Evolutionary conservation across 768 basidiomycete species (phyloP).

Genomic region (Lactarius vividus): DNA sequence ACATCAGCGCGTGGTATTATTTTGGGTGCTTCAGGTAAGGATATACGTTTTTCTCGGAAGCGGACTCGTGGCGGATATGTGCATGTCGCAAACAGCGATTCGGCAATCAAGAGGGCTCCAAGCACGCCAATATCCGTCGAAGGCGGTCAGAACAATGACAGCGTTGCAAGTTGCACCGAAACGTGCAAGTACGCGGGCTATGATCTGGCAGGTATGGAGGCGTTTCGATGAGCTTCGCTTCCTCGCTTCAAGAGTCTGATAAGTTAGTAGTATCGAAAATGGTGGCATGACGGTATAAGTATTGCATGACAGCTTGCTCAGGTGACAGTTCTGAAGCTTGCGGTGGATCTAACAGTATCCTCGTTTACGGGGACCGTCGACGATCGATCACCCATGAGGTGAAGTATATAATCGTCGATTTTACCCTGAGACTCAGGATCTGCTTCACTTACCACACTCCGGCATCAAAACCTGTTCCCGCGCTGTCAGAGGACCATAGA

Average conservation of each 20-base stretch:
- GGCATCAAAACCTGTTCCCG: too few relatives aligned
- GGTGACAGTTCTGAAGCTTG: conserved; percentile 66
- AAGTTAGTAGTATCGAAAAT: conserved; percentile 43
- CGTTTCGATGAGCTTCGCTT: conserved; percentile 35
- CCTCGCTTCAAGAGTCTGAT: conserved; percentile 42
- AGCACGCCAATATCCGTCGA: conserved; percentile 32
- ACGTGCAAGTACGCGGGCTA: conserved; percentile 57
- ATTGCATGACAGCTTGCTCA: conserved; percentile 64
- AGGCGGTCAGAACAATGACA: conserved; percentile 42
- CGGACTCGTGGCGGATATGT: conserved; percentile 9
- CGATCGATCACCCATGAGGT: too few relatives aligned
- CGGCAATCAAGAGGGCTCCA: conserved; percentile 35
- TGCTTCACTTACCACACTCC: background rate
- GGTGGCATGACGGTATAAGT: conserved; percentile 45
- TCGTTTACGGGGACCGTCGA: conserved; percentile 41
- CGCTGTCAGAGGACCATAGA: too few relatives aligned
- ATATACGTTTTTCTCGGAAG: conserved; percentile 26
- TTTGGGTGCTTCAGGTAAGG: conserved; percentile 50
- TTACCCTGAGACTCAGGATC: background rate
- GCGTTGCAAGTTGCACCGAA: conserved; percentile 55
- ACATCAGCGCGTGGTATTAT: too few relatives aligned
- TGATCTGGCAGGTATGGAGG: conserved; percentile 41
- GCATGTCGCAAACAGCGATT: conserved; percentile 33
- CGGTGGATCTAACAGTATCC: conserved; percentile 68
- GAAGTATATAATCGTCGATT: background rate